Evolutionary conservation across 345 rosid species (phyloP).

Genomic region (Dimocarpus longan): DNA sequence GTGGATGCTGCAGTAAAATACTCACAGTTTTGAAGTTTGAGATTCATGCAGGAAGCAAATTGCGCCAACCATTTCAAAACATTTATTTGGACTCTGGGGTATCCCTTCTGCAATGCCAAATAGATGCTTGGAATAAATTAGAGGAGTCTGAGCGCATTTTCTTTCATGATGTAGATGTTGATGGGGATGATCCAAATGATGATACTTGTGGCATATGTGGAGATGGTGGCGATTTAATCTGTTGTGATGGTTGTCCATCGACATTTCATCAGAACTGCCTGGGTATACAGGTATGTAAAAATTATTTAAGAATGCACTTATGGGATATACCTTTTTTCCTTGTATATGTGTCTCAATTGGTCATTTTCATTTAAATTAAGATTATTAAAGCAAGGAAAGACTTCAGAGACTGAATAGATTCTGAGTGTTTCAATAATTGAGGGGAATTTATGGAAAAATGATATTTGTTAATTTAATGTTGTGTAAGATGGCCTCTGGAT

Average conservation of each 20-base stretch:
- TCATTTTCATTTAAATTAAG: slow-evolving; percentile 6
- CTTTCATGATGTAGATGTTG: slow-evolving; percentile 56
- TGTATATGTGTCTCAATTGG: not conserved
- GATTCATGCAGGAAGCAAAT: slow-evolving; percentile 93
- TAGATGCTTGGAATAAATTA: slow-evolving; percentile 82
- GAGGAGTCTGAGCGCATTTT: slow-evolving; percentile 54
- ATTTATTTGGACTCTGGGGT: slow-evolving; percentile 76
- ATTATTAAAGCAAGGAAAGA: not conserved
- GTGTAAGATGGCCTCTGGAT: slow-evolving; percentile 1
- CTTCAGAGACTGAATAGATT: not conserved
- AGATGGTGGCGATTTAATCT: slow-evolving; percentile 95
- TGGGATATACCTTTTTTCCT: not conserved
- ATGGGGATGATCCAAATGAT: slow-evolving; percentile 93
- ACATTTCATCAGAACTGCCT: slow-evolving; percentile 93
- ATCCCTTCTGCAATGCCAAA: slow-evolving; percentile 88
- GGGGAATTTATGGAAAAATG: not conserved
- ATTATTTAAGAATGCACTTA: not conserved
- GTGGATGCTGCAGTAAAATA: slow-evolving; percentile 88
- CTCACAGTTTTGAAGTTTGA: slow-evolving; percentile 72
- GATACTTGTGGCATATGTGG: slow-evolving; percentile 98
- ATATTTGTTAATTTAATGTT: not conserved
- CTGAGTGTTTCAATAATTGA: not conserved
- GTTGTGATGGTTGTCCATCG: slow-evolving; percentile 97
- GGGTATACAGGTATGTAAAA: slow-evolving; percentile 59
- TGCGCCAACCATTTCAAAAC: slow-evolving; percentile 75